phyloP scores from a whole-genome alignment of 2,329 filamentous ascomycete species.

The Venturia carpophila region DNA sequence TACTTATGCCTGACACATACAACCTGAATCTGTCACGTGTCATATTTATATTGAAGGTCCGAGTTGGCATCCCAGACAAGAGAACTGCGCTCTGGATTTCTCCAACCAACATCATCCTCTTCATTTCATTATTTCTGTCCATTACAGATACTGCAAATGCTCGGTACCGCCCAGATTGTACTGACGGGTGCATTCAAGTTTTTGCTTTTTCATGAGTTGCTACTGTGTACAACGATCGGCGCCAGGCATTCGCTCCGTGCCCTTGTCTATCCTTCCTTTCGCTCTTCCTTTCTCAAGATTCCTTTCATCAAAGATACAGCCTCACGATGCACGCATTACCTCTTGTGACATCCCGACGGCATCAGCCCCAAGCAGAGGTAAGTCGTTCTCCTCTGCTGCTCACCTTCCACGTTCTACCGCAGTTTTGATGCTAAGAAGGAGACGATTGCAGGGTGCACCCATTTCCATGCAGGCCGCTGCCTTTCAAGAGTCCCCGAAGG shows the following conservation, averaged over 20 bases:
- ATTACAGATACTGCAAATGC: no score
- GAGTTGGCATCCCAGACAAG: no score
- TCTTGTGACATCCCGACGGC: no score
- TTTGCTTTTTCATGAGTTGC: neutral
- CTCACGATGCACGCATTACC: neutral
- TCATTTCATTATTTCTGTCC: no score
- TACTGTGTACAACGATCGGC: neutral
- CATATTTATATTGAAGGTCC: no score
- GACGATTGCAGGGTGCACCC: neutral
- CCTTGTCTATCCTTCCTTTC: neutral
- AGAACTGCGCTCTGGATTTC: no score
- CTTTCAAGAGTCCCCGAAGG: neutral
- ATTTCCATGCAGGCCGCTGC: neutral
- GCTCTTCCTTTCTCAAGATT: neutral
- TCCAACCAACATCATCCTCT: no score
- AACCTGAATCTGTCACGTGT: no score
- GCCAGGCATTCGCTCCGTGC: neutral
- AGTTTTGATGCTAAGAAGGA: neutral
- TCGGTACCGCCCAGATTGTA: no score
- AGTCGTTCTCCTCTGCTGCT: neutral
- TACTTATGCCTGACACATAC: no score
- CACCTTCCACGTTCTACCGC: neutral
- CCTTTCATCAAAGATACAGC: neutral
- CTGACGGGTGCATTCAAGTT: no score
- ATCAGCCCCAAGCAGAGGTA: neutral